Percentiles rank a stretch among this genome's conserved stretches.
Evolutionary conservation across 2,329 filamentous ascomycete genomes (phyloP).

Genomic region (Alternaria ventricosa): DNA sequence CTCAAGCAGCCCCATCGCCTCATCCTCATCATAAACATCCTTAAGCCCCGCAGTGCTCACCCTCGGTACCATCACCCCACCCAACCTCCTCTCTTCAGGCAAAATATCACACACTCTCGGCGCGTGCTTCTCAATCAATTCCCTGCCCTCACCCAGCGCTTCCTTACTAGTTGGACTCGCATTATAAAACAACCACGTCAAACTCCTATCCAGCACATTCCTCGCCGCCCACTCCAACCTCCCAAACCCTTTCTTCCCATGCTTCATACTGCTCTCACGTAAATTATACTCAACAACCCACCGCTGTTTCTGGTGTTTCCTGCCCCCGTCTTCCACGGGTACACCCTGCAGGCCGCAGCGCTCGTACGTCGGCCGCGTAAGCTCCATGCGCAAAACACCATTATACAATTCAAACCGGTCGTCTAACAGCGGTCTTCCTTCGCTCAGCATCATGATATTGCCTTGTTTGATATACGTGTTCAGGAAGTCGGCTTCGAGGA

Average conservation of each 20-base stretch:
- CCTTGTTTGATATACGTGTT: slow-evolving; percentile 84
- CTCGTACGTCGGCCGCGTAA: slow-evolving; percentile 84
- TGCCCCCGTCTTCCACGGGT: slow-evolving; percentile 63
- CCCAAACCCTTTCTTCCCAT: slow-evolving; percentile 83
- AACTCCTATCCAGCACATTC: slow-evolving; percentile 71
- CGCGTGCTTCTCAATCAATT: slow-evolving; percentile 38
- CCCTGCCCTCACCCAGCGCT: slow-evolving; percentile 33
- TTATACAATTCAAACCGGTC: slow-evolving; percentile 74
- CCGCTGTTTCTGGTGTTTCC: slow-evolving; percentile 71
- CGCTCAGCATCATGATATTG: slow-evolving; percentile 82
- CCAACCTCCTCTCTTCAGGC: slow-evolving; percentile 30
- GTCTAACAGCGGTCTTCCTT: slow-evolving; percentile 73
- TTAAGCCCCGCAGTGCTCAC: slow-evolving; percentile 24
- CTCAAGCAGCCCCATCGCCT: slow-evolving; percentile 72
- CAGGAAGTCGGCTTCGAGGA: slow-evolving; percentile 80
- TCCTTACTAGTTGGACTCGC: slow-evolving; percentile 41
- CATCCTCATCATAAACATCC: slow-evolving; percentile 63
- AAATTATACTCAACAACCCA: slow-evolving; percentile 85
- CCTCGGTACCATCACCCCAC: slow-evolving; percentile 37
- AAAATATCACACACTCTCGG: slow-evolving; percentile 38
- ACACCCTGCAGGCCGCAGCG: slow-evolving; percentile 79
- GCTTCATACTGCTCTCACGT: slow-evolving; percentile 74
- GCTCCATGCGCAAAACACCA: slow-evolving; percentile 74
- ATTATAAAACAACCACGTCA: slow-evolving; percentile 82
- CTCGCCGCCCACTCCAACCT: slow-evolving; percentile 78